Conservation (phyloP, 306 rosid genomes). For the Cajanus cajan region DNA sequence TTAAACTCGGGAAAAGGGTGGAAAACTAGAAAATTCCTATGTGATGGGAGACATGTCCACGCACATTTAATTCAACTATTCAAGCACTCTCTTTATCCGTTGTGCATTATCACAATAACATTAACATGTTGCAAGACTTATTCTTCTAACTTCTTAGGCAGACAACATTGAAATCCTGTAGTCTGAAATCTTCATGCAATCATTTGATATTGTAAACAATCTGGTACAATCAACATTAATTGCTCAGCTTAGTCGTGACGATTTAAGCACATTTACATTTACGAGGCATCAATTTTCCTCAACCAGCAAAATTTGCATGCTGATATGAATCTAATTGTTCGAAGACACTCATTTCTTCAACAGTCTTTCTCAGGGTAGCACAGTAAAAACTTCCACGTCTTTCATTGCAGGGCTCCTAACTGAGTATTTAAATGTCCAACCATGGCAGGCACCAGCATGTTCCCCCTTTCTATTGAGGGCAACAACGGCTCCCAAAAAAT, state of each 20-base stretch:
- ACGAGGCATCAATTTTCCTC: background rate
- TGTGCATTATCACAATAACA: background rate
- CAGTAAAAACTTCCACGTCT: slow-evolving; percentile 77
- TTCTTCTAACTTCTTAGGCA: no score
- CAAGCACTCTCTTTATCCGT: background rate
- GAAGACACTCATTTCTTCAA: slow-evolving; percentile 6
- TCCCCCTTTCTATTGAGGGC: slow-evolving; percentile 72
- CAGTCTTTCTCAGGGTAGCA: slow-evolving; percentile 45
- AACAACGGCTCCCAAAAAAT: slow-evolving; percentile 79
- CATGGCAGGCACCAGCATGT: slow-evolving; percentile 90
- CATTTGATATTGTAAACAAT: background rate
- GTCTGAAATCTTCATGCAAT: background rate
- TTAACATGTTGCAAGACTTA: background rate
- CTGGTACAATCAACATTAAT: background rate
- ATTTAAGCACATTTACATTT: slow-evolving; percentile 1
- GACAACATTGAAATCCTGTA: background rate
- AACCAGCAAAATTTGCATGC: slow-evolving; percentile 1
- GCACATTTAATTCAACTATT: background rate
- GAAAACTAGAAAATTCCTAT: background rate
- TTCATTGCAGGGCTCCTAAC: slow-evolving; percentile 74
- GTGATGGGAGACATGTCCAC: background rate
- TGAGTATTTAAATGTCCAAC: slow-evolving; percentile 92
- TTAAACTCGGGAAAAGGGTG: background rate
- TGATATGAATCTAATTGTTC: background rate
- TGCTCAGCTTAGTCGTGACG: background rate